Evolutionary conservation across 1,284 basidiomycete genomes (phyloP), one percentile per base, ranked within the genome.

Genomic region (Malassezia vespertilionis): DNA sequence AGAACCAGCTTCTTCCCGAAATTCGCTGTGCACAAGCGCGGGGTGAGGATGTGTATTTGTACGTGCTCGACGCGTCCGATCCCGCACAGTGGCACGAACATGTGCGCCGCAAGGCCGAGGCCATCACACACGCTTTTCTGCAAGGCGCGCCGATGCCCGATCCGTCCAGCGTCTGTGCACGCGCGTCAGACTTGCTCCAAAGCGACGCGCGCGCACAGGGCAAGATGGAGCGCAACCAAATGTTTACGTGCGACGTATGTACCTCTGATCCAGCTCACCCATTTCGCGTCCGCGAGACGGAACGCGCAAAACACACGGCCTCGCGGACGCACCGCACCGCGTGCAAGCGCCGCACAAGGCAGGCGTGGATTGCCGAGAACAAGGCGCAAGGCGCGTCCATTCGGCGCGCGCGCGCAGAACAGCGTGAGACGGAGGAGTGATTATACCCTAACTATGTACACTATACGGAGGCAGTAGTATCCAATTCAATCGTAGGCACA

Each of bases 1-100:
- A 80, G 31, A 89, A 88, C 66, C 90, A 93, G 71, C 73, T 97
- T 5, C 69, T 95, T 8, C 89, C 89, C 1, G 82, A 80, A 2
- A 75, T 85, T 2, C 45, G 52, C 1, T 38, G 38, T 5, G 57
- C 54, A 0, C 59, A 59, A 24, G 38, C 44, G 4, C 12, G 14
- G 0, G 24, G 46, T 8, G 61, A 56, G 3, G 69, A 61, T 40
- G 76, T 68, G 39, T 72, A 58, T 44, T 57, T 74, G 21, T 76
- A 50, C 56, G 66, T 88, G 20, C 74, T 91, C 17, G 85, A 91
- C 65, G 82, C 84, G 1, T 82, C 82, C 21, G 53, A 65, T 30
- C 33, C 37, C 0, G 70, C 77, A 5, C 61, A 71, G 8, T 90
- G 88, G 80, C 61, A 74, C 14, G 65, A 61, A 11, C 57, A 55